Base-by-base conservation (phyloP, 148 eudicot species). In the Rhododendron williamsianum region DNA sequence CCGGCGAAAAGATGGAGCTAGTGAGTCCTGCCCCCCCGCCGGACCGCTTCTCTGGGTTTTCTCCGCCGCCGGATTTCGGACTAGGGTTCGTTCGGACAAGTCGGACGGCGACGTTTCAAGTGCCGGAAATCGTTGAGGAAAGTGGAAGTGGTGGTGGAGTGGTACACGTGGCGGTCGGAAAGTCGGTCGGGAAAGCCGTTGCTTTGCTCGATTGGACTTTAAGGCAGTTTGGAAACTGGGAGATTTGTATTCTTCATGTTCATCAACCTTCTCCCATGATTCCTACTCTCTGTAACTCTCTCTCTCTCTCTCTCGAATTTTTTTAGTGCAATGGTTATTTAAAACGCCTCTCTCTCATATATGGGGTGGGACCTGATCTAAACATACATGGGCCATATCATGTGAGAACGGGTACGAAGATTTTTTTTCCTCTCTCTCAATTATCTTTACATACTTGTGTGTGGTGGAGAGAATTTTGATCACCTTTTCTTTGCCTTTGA, bases 231-330 rank as follows among this genome's bases (percentile, higher is more conserved):
- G 87, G 71, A 5, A 82, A 30, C 71, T 74, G 60, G 45, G 90
- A 92, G 30, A 76, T 95, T 56, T 93, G 92, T 69, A 84, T 95
- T 76, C 87, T 92, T 91, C 96, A 95, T 91, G 96, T 95, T 78
- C 96, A 94, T 90, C 94, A 87, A n/a, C 98, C 98, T 82, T 94
- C 98, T 86, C 87, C 95, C 10, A 51, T 85, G 49, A 95, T 95
- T 65, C 98, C 98, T 76, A 95, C 98, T 60, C 94, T 89, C 33
- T 84, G 98, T 95, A 89, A 91, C 87, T 63, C 84, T 67, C 71
- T 82, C 63, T 82, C 63, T 82, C 77, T 56, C 5, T 73, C 25
- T 72, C 76, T 60, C 30, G 7, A 6, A 41, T 41, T 41, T 41
- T 54, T 54, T 54, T 19, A 16, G 4, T 54, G 60, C 60, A 54